These are phyloP conservation scores for Auricularia auricula-judae DNA, from an alignment of 768 basidiomycete species.

Conservation along the genomic window DNA sequence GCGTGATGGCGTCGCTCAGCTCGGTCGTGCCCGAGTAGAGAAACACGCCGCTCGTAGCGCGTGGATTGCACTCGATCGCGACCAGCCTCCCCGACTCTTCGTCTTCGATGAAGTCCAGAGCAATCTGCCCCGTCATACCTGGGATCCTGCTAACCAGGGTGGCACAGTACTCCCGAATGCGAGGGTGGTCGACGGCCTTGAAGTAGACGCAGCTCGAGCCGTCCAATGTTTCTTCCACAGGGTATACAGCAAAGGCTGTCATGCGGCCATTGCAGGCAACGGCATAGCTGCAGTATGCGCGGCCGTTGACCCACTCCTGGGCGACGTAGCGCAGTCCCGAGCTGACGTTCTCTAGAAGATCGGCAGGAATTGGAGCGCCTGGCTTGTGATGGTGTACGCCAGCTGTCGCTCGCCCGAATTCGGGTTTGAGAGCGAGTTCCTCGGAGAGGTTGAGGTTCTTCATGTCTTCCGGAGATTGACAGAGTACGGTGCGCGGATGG, in stretches of 20 bases:
- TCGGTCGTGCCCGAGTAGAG: constrained; percentile 2
- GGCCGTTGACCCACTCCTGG: constrained; percentile 4
- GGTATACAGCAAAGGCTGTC: constrained; percentile 4
- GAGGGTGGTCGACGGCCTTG: constrained; percentile 1
- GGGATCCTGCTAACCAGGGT: neutral
- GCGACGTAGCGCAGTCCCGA: constrained; percentile 2
- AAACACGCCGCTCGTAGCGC: constrained; percentile 4
- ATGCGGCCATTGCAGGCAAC: neutral
- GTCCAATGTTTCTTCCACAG: constrained; percentile 4
- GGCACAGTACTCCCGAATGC: constrained; percentile 2
- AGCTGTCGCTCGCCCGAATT: constrained; percentile 4
- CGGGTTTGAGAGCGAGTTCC: constrained; percentile 6
- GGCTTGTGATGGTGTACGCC: constrained; percentile 5
- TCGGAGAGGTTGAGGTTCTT: neutral
- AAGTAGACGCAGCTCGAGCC: constrained; percentile 6
- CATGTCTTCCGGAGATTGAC: constrained; percentile 2
- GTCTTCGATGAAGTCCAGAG: constrained; percentile 6
- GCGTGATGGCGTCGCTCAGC: neutral
- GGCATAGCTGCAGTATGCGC: constrained; percentile 3
- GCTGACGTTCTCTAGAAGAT: constrained; percentile 1
- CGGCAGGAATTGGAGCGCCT: constrained; percentile 1
- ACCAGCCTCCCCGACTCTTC: neutral
- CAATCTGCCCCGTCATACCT: neutral
- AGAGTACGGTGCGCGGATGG: neutral
- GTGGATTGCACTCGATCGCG: constrained; percentile 7